These are phyloP conservation scores for Lachnellula subtilissima DNA, from an alignment of 2,329 filamentous ascomycete genomes.

Conservation along the genomic window DNA sequence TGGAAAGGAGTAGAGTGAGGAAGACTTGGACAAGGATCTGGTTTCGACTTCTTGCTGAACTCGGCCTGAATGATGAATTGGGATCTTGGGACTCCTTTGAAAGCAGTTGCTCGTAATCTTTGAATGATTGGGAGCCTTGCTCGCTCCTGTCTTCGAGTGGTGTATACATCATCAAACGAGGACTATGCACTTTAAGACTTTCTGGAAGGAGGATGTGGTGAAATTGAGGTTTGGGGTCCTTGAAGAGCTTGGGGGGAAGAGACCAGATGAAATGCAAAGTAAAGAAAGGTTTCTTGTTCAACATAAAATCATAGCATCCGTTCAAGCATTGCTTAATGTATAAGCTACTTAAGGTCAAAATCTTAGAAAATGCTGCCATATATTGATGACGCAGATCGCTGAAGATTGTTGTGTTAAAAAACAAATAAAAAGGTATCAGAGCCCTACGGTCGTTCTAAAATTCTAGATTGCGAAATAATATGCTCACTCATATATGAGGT, in stretches of 20 bases:
- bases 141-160: slow-evolving; percentile 17
- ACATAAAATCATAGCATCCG: no score
- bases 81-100: slow-evolving; percentile 8
- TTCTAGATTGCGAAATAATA: no score
- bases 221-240: background rate
- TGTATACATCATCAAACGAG: slow-evolving; percentile 8
- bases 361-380: no score
- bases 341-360: no score
- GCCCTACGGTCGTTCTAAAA: no score
- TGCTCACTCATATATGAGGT: no score
- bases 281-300: no score
- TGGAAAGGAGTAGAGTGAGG: slow-evolving; percentile 9
- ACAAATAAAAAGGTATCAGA: no score
- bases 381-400: no score
- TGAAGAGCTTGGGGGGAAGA: background rate
- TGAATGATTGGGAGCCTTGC: slow-evolving; percentile 9
- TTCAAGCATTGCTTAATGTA: no score
- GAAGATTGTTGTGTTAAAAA: no score
- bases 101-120: slow-evolving; percentile 18
- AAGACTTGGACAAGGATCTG: slow-evolving; percentile 8
- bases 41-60: background rate
- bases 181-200: background rate
- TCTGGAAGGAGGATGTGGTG: background rate
- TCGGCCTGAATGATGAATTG: slow-evolving; percentile 1
- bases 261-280: no score